Evolutionary conservation across 495 filamentous ascomycete genomes (phyloP).

Genomic region (Mycothermus thermophilus): DNA sequence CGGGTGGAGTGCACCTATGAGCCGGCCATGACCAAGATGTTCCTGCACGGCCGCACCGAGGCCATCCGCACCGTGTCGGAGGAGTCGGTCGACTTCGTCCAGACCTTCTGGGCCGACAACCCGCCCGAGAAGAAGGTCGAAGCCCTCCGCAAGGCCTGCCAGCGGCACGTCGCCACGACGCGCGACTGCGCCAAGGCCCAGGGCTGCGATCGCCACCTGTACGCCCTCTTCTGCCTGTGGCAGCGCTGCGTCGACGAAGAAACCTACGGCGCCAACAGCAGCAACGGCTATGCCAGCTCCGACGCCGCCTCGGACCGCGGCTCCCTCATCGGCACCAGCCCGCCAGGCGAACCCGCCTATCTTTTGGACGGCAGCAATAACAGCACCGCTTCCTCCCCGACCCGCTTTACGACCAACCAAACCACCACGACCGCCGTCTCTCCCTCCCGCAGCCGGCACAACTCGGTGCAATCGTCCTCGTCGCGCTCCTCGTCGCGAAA

Average conservation of each 20-base stretch:
- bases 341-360: slow-evolving; percentile 31
- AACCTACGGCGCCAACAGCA: slow-evolving; percentile 36
- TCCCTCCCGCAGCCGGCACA: neutral
- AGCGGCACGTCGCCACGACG: slow-evolving; percentile 67
- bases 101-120: slow-evolving; percentile 89
- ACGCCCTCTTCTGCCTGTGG: slow-evolving; percentile 91
- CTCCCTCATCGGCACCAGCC: slow-evolving; percentile 36
- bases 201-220: slow-evolving; percentile 88
- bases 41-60: slow-evolving; percentile 86
- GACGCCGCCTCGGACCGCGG: slow-evolving; percentile 34
- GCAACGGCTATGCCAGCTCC: slow-evolving; percentile 45
- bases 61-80: slow-evolving; percentile 76
- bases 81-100: slow-evolving; percentile 73
- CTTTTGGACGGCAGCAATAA: slow-evolving; percentile 12
- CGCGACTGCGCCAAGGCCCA: slow-evolving; percentile 80
- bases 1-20: slow-evolving; percentile 91
- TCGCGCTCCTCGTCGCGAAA: slow-evolving; percentile 11
- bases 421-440: slow-evolving; percentile 16
- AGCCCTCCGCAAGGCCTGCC: slow-evolving; percentile 65
- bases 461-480: slow-evolving; percentile 11
- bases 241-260: slow-evolving; percentile 75
- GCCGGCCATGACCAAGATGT: slow-evolving; percentile 94
- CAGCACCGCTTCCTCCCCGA: slow-evolving; percentile 19
- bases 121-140: slow-evolving; percentile 71
- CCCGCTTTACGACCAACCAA: too few species aligned